Percentiles rank a stretch among this genome's conserved stretches.
Evolutionary conservation across 441 rosid genomes (phyloP).

Genomic region (Macaranga tanarius): DNA sequence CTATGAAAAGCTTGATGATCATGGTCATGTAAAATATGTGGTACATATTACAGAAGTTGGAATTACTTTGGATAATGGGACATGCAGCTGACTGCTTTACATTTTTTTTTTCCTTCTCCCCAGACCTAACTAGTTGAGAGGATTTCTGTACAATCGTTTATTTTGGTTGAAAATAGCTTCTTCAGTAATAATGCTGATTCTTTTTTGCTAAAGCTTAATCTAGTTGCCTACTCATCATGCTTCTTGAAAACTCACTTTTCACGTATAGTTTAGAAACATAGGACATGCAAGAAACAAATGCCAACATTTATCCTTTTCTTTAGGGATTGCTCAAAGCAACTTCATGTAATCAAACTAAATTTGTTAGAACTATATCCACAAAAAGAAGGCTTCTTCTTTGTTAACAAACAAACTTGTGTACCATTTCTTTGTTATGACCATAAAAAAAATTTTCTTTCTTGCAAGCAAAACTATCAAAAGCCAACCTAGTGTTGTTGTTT

Average conservation of each 20-base stretch:
- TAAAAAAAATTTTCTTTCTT: not conserved
- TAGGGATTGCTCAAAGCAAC: conserved; percentile 3
- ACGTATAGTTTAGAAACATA: not conserved
- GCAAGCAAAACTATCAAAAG: conserved; percentile 16
- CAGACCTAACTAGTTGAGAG: not conserved
- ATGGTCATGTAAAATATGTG: conserved; percentile 17
- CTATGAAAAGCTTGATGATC: not conserved
- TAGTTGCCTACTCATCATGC: not conserved
- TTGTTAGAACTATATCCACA: not conserved
- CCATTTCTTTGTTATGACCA: not conserved
- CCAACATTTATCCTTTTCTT: not conserved
- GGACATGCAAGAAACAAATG: not conserved
- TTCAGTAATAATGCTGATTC: not conserved
- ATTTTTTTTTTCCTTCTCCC: not conserved
- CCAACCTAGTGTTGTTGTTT: not conserved
- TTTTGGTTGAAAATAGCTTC: not conserved
- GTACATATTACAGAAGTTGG: conserved; percentile 7
- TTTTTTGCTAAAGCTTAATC: conserved; percentile 1
- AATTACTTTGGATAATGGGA: not conserved
- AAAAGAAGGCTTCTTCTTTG: too few species aligned
- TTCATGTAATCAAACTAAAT: not conserved
- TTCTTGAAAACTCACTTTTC: not conserved
- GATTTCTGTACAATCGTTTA: not conserved
- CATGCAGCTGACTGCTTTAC: conserved; percentile 11
- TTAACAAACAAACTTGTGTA: too few species aligned